Evolutionary conservation across 176 grass and related monocot genomes (phyloP).

Genomic region (Paspalum vaginatum): DNA sequence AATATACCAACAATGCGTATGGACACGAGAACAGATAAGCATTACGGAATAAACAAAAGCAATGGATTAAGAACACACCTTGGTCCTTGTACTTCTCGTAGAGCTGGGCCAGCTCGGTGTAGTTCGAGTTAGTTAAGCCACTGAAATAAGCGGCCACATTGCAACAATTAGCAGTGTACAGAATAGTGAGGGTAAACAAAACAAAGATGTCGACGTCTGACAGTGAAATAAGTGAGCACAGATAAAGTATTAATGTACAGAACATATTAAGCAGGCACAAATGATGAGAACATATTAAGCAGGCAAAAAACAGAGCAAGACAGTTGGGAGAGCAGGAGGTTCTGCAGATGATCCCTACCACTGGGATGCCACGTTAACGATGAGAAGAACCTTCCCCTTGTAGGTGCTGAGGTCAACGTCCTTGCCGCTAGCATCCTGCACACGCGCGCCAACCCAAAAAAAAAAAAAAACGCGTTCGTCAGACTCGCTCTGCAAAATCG

Average conservation of each 20-base stretch:
- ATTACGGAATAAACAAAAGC: conserved; percentile 10
- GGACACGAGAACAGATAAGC: not conserved
- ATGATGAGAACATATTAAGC: conserved; percentile 14
- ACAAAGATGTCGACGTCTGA: conserved; percentile 6
- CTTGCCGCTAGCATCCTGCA: conserved; percentile 82
- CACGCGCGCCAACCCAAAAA: conserved; percentile 15
- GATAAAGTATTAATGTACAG: not conserved
- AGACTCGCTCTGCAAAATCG: not conserved
- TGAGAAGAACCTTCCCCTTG: conserved; percentile 90
- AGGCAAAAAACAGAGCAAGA: not conserved
- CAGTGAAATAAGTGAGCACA: conserved; percentile 5
- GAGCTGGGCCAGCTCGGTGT: conserved; percentile 81
- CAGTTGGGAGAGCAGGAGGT: not conserved
- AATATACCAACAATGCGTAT: not conserved
- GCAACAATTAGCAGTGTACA: conserved; percentile 39
- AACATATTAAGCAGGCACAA: not conserved
- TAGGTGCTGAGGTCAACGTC: conserved; percentile 91
- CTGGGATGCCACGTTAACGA: conserved; percentile 93
- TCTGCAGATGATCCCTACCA: conserved; percentile 51
- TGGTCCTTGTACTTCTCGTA: conserved; percentile 87
- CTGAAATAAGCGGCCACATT: conserved; percentile 46
- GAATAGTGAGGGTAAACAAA: not conserved
- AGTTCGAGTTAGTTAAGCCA: conserved; percentile 95
- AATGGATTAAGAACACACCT: conserved; percentile 51
- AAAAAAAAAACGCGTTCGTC: not conserved